Base-by-base conservation (phyloP, 2,329 filamentous ascomycete genomes). In the Microcera coccophila region DNA sequence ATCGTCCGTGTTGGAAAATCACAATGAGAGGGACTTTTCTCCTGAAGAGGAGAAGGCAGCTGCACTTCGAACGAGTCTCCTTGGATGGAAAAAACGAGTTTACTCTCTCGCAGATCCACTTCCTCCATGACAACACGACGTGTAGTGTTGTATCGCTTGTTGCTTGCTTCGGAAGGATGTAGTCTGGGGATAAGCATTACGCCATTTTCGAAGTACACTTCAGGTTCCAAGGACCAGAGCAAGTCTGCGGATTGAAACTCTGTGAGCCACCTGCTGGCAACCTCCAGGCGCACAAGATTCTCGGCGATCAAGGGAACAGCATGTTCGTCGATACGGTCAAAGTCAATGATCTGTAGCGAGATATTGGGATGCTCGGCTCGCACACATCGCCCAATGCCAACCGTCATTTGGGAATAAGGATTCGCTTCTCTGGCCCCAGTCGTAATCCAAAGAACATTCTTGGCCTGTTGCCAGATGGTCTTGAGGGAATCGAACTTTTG, bases 401-500 rank as follows among this genome's bases (percentile, higher is more conserved):
- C n/a, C 15, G 20, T 29, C 29, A 39, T 39, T n/a, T 39, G 7
- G 11, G 26, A 24, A 31, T 44, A 24, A 14, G 41, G 41, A 9
- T 26, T 26, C 5, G 35, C 36, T 12, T 37, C 29, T 5, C 28
- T 35, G 17, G 33, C 21, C 3, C 41, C 41, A 10, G 35, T n/a
- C 9, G 41, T 44, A 2, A 44, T 31, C 41, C 41, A 44, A 22
- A 44, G 20, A 20, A 44, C 17, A 4, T 19, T 39, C 12, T 20
- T 20, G 5, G 15, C 16, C 5, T 15, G 20, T 9, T 9, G 8
- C 18, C 18, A 39, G 7, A 44, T 19, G 8, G 10, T 18, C 16
- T 39, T 35, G 19, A 44, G 12, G 4, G n/a, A 20, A 11, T 21
- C 36, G 5, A 36, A 31, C 14, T 35, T 39, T 11, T 29, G 14